These are phyloP conservation scores for Avena eriantha DNA, from an alignment of 176 grass and related monocot species.

Conservation along the genomic window DNA sequence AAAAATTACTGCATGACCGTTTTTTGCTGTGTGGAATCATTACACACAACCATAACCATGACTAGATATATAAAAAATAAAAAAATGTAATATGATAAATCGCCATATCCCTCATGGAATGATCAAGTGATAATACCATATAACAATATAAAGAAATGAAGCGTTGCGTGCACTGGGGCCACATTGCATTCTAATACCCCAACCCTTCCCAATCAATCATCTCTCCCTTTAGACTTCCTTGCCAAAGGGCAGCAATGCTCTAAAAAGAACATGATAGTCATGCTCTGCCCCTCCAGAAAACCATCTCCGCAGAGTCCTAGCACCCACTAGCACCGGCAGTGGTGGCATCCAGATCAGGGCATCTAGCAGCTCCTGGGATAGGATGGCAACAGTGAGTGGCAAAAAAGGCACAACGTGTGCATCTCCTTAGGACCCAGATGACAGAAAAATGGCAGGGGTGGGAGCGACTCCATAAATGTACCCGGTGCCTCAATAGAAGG, in stretches of 20 bases:
- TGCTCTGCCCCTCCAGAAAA: neutral
- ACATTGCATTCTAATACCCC: conserved; percentile 1
- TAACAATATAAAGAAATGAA: conserved; percentile 17
- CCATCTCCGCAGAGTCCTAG: neutral
- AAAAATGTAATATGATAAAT: neutral
- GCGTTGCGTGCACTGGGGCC: neutral
- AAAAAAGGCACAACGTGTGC: neutral
- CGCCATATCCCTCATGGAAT: neutral
- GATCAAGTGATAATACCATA: neutral
- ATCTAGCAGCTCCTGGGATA: neutral
- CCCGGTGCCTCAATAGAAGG: neutral
- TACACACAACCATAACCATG: neutral
- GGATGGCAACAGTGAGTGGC: neutral
- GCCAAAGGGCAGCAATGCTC: neutral
- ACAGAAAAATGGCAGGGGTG: neutral
- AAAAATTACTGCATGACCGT: neutral
- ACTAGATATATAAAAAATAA: neutral
- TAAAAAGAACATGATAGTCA: neutral
- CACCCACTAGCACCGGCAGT: neutral
- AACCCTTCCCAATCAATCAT: conserved; percentile 21
- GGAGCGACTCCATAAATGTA: neutral
- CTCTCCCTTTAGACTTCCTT: neutral
- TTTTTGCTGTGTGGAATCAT: neutral
- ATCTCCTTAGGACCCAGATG: neutral
- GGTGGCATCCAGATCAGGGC: neutral